phyloP scores from a whole-genome alignment of 140 eudicot genomes.

The Flaveria floridana region DNA sequence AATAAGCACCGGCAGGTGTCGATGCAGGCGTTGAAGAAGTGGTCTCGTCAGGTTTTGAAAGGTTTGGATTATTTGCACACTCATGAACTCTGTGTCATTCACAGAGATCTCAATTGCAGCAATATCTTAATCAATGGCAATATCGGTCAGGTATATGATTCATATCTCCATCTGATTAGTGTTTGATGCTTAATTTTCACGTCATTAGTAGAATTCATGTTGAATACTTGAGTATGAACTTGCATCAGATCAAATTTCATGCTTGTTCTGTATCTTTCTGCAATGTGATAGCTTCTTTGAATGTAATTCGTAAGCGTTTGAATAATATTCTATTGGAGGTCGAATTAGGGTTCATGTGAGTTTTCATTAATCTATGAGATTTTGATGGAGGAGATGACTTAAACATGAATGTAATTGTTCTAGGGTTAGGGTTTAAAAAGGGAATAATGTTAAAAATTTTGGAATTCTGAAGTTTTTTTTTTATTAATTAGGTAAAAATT shows the following conservation, averaged over 20 bases:
- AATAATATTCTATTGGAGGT: no score
- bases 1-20: constrained; percentile 72
- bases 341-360: neutral
- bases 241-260: neutral
- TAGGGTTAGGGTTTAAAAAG: neutral
- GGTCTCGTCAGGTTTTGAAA: constrained; percentile 62
- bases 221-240: neutral
- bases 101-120: constrained; percentile 75
- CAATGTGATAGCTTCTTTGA: no score
- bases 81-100: constrained; percentile 75
- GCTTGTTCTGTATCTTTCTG: no score
- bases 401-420: neutral
- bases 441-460: neutral
- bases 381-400: neutral
- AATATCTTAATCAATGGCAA: constrained; percentile 73
- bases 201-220: neutral
- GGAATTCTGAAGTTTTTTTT: neutral
- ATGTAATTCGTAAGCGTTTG: no score
- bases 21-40: constrained; percentile 67
- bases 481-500: constrained; percentile 57
- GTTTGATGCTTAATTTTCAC: neutral
- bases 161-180: neutral
- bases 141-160: constrained; percentile 51
- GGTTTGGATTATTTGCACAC: constrained; percentile 69
- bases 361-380: neutral